phyloP scores from a whole-genome alignment of 2,329 filamentous ascomycete genomes.

The Claviceps sp. region DNA sequence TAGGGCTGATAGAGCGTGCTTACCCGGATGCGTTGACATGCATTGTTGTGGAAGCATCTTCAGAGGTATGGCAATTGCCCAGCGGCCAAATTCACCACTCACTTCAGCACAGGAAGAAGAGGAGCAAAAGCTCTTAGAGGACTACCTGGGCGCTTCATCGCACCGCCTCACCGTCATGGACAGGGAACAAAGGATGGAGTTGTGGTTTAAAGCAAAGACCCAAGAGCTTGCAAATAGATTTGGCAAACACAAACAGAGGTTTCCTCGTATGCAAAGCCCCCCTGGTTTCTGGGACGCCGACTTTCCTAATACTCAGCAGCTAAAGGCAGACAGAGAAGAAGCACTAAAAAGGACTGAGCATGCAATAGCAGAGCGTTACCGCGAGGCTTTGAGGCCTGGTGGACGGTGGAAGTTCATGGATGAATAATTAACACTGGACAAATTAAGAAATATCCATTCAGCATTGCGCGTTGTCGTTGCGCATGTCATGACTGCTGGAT shows the following conservation, averaged over 20 bases:
- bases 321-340: conserved; percentile 48
- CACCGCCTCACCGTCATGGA: conserved; percentile 46
- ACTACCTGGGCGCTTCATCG: conserved; percentile 43
- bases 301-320: conserved; percentile 79
- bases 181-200: conserved; percentile 44
- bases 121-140: conserved; percentile 39
- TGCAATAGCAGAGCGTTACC: conserved; percentile 58
- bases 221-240: conserved; percentile 58
- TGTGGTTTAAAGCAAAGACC: conserved; percentile 65
- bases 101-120: conserved; percentile 22
- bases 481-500: neutral
- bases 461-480: neutral
- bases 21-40: conserved; percentile 61
- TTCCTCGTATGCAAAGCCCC: conserved; percentile 57
- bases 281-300: conserved; percentile 86
- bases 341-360: conserved; percentile 50
- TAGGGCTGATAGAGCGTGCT: conserved; percentile 52
- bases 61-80: conserved; percentile 46
- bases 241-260: conserved; percentile 66
- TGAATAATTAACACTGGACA: conserved; percentile 36
- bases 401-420: conserved; percentile 75
- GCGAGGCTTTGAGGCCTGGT: conserved; percentile 65
- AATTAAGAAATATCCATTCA: neutral
- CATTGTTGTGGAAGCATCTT: conserved; percentile 67
- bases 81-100: conserved; percentile 28